Conservation (phyloP, 2,329 filamentous ascomycete genomes). For the Juglanconis sp. region DNA sequence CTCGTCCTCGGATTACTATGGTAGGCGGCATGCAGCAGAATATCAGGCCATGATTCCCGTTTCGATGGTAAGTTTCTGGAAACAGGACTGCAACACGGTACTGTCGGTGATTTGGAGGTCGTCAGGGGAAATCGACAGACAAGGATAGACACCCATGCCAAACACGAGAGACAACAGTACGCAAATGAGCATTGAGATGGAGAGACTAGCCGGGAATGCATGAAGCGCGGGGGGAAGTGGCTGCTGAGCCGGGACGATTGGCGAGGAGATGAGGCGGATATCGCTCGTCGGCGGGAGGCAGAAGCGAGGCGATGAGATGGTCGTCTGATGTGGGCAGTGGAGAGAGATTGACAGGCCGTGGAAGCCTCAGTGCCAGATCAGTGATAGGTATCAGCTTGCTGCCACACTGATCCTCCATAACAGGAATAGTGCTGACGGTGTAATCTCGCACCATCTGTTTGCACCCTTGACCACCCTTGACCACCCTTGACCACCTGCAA, state of each 20-base stretch:
- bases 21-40: neutral
- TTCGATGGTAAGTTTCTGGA: neutral
- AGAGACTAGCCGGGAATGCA: neutral
- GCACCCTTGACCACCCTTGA: neutral
- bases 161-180: neutral
- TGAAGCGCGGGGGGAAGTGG: neutral
- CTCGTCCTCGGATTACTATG: neutral
- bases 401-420: neutral
- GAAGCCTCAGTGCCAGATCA: neutral
- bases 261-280: conserved; percentile 6
- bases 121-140: neutral
- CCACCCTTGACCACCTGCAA: no score
- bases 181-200: neutral
- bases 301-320: neutral
- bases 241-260: neutral
- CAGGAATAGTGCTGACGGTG: neutral
- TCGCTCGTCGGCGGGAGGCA: neutral
- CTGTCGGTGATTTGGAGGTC: neutral
- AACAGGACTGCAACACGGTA: neutral
- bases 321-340: neutral
- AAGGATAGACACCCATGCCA: neutral
- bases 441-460: neutral
- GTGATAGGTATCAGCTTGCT: neutral
- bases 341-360: neutral
- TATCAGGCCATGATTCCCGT: neutral